These are phyloP conservation scores for Aspergillus tanneri DNA, from an alignment of 2,329 filamentous ascomycete species.

Conservation along the genomic window DNA sequence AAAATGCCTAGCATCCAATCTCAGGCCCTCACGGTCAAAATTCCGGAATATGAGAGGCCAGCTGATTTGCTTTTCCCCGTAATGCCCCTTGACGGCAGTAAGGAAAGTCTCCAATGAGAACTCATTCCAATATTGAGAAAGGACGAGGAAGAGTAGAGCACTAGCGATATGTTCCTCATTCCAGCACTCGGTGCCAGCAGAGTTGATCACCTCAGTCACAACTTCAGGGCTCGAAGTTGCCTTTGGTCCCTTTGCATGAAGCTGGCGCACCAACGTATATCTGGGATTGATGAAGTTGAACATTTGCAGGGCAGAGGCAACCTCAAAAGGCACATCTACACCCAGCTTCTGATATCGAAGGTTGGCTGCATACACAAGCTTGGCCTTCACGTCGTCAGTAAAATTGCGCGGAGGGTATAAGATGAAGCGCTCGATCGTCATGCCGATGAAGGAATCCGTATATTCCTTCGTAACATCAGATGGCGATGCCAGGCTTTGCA, in stretches of 20 bases:
- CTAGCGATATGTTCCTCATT: conserved; percentile 79
- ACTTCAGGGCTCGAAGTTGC: conserved; percentile 75
- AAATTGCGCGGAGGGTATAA: conserved; percentile 85
- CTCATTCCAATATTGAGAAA: conserved; percentile 59
- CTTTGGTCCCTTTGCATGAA: conserved; percentile 72
- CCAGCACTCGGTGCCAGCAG: conserved; percentile 62
- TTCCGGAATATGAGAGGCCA: conserved; percentile 70
- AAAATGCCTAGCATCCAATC: conserved; percentile 77
- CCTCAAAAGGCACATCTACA: conserved; percentile 43
- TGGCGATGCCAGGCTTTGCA: conserved; percentile 70
- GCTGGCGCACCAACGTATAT: conserved; percentile 56
- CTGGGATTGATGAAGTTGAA: conserved; percentile 44
- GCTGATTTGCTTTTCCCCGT: conserved; percentile 57
- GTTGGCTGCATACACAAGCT: conserved; percentile 61
- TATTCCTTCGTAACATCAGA: conserved; percentile 65
- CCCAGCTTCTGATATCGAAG: conserved; percentile 66
- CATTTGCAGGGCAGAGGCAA: conserved; percentile 47
- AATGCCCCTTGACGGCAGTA: conserved; percentile 56
- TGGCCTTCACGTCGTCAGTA: conserved; percentile 71
- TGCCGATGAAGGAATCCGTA: conserved; percentile 67
- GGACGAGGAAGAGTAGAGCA: conserved; percentile 70
- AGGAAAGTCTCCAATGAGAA: conserved; percentile 69
- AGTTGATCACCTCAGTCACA: conserved; percentile 59
- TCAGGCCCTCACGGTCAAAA: conserved; percentile 77
- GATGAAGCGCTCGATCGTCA: conserved; percentile 81